Conservation (phyloP, 805 yeast genomes). For the Wickerhamomyces hampshirensis region DNA sequence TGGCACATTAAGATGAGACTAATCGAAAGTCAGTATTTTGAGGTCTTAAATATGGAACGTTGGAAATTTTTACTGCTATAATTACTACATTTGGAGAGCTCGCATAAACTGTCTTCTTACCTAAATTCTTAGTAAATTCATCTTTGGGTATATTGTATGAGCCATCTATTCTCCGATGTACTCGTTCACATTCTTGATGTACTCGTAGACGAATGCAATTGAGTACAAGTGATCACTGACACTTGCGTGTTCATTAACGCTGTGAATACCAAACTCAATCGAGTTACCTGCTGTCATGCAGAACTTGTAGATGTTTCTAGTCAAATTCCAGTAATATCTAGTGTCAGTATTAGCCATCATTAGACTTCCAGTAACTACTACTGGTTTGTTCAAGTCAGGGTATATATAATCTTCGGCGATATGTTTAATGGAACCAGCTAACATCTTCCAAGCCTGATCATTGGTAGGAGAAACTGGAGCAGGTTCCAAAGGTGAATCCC, state of each 20-base stretch:
- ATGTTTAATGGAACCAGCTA: constrained; percentile 15
- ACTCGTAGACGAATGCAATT: constrained; percentile 46
- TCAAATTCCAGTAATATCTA: constrained; percentile 55
- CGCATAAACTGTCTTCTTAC: no score
- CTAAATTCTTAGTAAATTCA: no score
- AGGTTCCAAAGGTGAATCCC: constrained; percentile 15
- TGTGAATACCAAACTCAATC: constrained; percentile 40
- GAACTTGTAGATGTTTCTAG: constrained; percentile 55
- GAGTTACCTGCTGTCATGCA: background rate
- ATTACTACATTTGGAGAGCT: no score
- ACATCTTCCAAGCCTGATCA: constrained; percentile 18
- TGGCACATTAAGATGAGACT: no score
- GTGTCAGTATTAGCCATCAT: constrained; percentile 75
- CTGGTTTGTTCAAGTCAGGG: constrained; percentile 26
- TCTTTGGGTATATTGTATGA: no score
- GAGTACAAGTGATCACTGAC: constrained; percentile 50
- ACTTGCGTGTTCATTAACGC: constrained; percentile 50
- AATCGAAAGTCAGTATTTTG: no score
- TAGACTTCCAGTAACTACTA: constrained; percentile 58
- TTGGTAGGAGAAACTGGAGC: constrained; percentile 12
- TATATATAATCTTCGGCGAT: constrained; percentile 26
- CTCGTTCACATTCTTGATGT: constrained; percentile 38
- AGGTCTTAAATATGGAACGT: no score
- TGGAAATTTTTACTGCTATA: no score
- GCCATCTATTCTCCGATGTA: no score